These are phyloP conservation scores for Wickerhamiella lipophila DNA, from an alignment of 805 yeast species.

Conservation along the genomic window DNA sequence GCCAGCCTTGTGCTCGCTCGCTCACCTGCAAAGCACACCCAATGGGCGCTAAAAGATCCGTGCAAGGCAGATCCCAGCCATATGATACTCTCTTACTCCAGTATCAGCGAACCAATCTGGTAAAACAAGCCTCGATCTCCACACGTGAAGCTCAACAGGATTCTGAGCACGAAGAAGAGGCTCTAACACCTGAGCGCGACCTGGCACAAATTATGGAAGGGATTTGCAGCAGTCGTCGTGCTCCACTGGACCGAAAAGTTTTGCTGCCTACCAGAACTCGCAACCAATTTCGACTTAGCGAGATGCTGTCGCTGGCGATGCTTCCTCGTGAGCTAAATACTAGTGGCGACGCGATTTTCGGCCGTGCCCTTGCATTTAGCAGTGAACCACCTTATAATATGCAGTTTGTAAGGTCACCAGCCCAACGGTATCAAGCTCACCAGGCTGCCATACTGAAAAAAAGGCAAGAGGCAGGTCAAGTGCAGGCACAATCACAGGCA, in stretches of 20 bases:
- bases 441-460: not conserved
- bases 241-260: constrained; percentile 66
- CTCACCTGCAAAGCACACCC: constrained; percentile 95
- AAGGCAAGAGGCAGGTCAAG: constrained; percentile 6
- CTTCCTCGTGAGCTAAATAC: constrained; percentile 37
- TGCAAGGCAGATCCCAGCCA: constrained; percentile 83
- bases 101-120: constrained; percentile 86
- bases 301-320: constrained; percentile 79
- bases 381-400: constrained; percentile 54
- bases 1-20: constrained; percentile 93
- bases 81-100: constrained; percentile 79
- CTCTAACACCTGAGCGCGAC: constrained; percentile 56
- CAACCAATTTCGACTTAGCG: constrained; percentile 76
- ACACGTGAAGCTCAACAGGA: constrained; percentile 24
- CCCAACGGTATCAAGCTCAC: constrained; percentile 23
- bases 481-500: constrained; percentile 3
- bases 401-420: constrained; percentile 26
- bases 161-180: constrained; percentile 39
- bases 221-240: constrained; percentile 39
- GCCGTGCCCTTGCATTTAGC: constrained; percentile 65
- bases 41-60: constrained; percentile 96
- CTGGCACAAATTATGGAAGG: constrained; percentile 86
- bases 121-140: constrained; percentile 33
- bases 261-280: constrained; percentile 59
- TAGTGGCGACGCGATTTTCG: constrained; percentile 43